Evolutionary conservation across 2,329 filamentous ascomycete genomes (phyloP).

Genomic region (Colletotrichum agaves): DNA sequence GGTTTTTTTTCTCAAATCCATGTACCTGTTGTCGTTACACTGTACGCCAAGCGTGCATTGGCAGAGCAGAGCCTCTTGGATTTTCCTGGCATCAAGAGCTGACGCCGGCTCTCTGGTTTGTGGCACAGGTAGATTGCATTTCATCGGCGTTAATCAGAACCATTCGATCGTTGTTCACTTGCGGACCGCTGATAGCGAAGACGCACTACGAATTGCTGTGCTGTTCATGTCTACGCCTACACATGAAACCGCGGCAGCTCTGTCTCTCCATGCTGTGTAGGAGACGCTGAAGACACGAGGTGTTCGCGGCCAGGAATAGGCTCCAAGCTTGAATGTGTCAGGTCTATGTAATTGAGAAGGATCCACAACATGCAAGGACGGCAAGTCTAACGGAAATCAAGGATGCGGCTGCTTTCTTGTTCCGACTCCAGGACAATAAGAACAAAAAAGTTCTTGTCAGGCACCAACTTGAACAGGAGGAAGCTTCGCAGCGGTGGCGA

Average conservation of each 20-base stretch:
- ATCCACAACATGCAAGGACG: neutral
- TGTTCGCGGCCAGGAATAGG: neutral
- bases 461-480: neutral
- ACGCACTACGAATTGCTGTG: too few species aligned
- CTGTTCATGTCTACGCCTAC: neutral
- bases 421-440: neutral
- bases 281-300: neutral
- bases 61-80: constrained; percentile 20
- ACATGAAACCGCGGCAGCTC: neutral
- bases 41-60: constrained; percentile 13
- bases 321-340: fast-evolving
- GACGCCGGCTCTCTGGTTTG: constrained; percentile 9
- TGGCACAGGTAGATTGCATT: constrained; percentile 17
- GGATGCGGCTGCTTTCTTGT: neutral
- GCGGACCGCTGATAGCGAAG: neutral
- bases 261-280: neutral
- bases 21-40: constrained; percentile 11
- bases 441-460: neutral
- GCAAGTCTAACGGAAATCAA: constrained; percentile 6
- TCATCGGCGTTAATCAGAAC: constrained; percentile 15
- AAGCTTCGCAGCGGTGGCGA: neutral
- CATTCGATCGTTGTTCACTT: neutral
- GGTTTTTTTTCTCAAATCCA: neutral
- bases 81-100: constrained; percentile 26
- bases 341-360: neutral